phyloP scores from a whole-genome alignment of 148 eudicot genomes.

The Rhododendron molle region DNA sequence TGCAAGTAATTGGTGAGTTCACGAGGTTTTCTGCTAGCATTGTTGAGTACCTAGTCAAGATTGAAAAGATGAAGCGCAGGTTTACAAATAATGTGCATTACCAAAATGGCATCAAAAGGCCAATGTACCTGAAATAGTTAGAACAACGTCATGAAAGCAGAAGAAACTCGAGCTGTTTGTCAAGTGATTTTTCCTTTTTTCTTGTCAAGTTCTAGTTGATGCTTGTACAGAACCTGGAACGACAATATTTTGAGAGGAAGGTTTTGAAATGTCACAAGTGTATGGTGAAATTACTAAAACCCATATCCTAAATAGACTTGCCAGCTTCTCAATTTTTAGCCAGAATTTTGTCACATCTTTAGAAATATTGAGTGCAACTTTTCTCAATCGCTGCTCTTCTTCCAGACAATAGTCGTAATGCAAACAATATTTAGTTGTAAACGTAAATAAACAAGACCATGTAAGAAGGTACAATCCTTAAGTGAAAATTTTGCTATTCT shows the following conservation, averaged over 20 bases:
- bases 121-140: background rate
- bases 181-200: slow-evolving; percentile 89
- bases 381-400: too few relatives aligned
- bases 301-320: slow-evolving; percentile 31
- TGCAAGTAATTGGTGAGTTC: slow-evolving; percentile 40
- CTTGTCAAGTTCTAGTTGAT: slow-evolving; percentile 83
- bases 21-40: slow-evolving; percentile 97
- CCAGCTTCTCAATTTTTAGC: too few relatives aligned
- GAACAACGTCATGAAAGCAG: slow-evolving; percentile 17
- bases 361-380: too few relatives aligned
- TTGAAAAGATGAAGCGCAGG: slow-evolving; percentile 2
- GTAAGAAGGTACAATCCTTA: too few relatives aligned
- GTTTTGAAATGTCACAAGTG: background rate
- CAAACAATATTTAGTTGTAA: too few relatives aligned
- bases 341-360: too few relatives aligned
- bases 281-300: background rate
- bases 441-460: too few relatives aligned
- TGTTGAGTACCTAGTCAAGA: slow-evolving; percentile 72
- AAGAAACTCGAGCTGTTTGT: slow-evolving; percentile 95
- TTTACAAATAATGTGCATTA: background rate
- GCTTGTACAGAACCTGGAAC: slow-evolving; percentile 83
- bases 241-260: slow-evolving; percentile 6
- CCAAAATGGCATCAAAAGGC: background rate
- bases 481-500: too few relatives aligned
- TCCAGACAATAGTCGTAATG: too few relatives aligned